Percentiles rank a stretch among this genome's conserved stretches.
Evolutionary conservation across 164 flowering plant species (phyloP).

Genomic region (Vitis cinerea): DNA sequence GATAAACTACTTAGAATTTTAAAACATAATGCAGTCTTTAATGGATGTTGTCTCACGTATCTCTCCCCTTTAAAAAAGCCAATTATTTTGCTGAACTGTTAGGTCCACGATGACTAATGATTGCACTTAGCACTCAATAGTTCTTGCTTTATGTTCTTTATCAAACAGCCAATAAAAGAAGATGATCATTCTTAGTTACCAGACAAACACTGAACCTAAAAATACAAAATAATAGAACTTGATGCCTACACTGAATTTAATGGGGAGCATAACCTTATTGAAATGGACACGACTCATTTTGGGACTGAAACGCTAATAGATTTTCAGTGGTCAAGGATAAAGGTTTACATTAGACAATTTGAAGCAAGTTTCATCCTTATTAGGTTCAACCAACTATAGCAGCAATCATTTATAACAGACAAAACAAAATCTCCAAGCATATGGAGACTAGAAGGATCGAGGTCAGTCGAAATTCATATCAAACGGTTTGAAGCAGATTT

Average conservation of each 20-base stretch:
- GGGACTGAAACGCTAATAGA: background rate
- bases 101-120: constrained; percentile 5
- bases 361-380: background rate
- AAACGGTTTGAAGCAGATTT: background rate
- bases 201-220: background rate
- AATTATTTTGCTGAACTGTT: constrained; percentile 3
- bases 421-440: background rate
- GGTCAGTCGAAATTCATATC: background rate
- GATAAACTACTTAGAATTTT: background rate
- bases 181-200: background rate
- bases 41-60: constrained; percentile 4
- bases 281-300: background rate
- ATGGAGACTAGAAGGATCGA: background rate
- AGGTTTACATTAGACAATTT: background rate
- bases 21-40: background rate
- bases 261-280: constrained; percentile 8
- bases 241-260: constrained; percentile 5
- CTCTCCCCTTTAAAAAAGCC: constrained; percentile 12
- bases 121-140: constrained; percentile 11
- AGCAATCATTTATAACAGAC: background rate
- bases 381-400: background rate
- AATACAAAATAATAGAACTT: constrained; percentile 5
- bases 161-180: background rate
- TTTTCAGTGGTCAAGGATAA: background rate
- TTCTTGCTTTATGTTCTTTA: constrained; percentile 4